Evolutionary conservation across 805 yeast species (phyloP).

Genomic region (Phaffomyces opuntiae): DNA sequence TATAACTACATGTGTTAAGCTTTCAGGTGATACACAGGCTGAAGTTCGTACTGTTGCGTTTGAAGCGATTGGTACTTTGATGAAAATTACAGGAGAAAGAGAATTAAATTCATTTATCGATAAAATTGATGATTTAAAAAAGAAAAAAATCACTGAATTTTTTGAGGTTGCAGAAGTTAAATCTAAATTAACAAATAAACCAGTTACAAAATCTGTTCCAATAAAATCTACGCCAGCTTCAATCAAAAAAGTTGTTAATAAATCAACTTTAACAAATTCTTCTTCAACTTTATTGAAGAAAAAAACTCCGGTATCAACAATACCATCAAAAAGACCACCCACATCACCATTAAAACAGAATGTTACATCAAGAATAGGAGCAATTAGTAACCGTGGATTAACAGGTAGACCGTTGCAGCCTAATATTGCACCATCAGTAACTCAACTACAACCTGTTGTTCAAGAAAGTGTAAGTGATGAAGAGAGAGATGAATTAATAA

Average conservation of each 20-base stretch:
- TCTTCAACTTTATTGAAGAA: constrained; percentile 6
- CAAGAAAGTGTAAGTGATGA: constrained; percentile 12
- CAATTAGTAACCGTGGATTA: constrained; percentile 24
- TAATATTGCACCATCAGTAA: constrained; percentile 8
- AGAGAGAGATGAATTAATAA: constrained; percentile 38
- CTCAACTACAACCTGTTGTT: background rate
- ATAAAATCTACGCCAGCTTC: constrained; percentile 4
- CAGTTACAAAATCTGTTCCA: constrained; percentile 11
- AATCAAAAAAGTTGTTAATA: background rate
- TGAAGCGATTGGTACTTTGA: constrained; percentile 69
- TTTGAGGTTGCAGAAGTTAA: constrained; percentile 50
- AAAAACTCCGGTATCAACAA: constrained; percentile 7
- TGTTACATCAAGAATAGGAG: constrained; percentile 20
- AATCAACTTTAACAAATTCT: background rate
- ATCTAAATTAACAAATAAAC: constrained; percentile 28
- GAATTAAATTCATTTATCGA: constrained; percentile 54
- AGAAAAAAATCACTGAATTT: constrained; percentile 57
- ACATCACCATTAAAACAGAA: constrained; percentile 56
- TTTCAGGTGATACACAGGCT: constrained; percentile 78
- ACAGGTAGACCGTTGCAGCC: constrained; percentile 36
- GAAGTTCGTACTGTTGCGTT: constrained; percentile 76
- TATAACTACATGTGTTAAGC: constrained; percentile 47
- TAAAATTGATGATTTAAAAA: constrained; percentile 70
- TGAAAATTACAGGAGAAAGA: constrained; percentile 77
- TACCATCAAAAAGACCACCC: constrained; percentile 30